Evolutionary conservation across 495 filamentous ascomycete genomes (phyloP), one percentile per base, ranked within the genome.

Genomic region (Xylaria bambusicola): DNA sequence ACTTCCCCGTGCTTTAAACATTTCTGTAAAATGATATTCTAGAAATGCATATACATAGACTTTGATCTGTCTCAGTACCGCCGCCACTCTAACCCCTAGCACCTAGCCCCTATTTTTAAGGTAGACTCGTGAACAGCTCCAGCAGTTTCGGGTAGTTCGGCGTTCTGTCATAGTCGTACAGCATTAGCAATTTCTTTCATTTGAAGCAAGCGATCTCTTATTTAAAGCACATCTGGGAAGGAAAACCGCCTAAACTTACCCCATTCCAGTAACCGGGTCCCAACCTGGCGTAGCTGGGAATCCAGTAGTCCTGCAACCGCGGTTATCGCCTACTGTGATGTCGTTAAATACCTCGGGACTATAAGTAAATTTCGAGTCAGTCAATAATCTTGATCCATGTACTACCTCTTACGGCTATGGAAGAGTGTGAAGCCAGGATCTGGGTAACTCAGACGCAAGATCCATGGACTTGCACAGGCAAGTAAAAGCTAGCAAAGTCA

Each of bases 241-340:
- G 12, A 52, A 52, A 7, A 13, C 18, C 38, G 9, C 0, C 18
- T 42, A 62, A 50, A 63, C 72, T 50, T 63, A 75, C 48, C 84
- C 84, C 65, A 87, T 66, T 9, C 84, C 84, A 21, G 82, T 85
- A 6, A 85, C 82, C 9, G 84, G 84, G 71, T 87, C 84, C 84
- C 84, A 86, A 2, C 80, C 80, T 56, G 70, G 56, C 1, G 69
- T 75, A 9, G 80, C 77, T 17, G 62, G 65, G 65, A 87, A 88
- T 2, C 84, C 85, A 5, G 67, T 42, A 15, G 82, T 84, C 33
- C 76, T 78, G 67, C 86, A 89, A 6, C 80, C 82, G 3, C 74
- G 70, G 65, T 88, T 88, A 8, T 72, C 77, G 1, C 86, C 86
- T 18, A 67, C 71, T 20, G 75, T 84, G 44, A 89, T 78, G 63